phyloP scores from a whole-genome alignment of 306 rosid species.

The Quercus robur region DNA sequence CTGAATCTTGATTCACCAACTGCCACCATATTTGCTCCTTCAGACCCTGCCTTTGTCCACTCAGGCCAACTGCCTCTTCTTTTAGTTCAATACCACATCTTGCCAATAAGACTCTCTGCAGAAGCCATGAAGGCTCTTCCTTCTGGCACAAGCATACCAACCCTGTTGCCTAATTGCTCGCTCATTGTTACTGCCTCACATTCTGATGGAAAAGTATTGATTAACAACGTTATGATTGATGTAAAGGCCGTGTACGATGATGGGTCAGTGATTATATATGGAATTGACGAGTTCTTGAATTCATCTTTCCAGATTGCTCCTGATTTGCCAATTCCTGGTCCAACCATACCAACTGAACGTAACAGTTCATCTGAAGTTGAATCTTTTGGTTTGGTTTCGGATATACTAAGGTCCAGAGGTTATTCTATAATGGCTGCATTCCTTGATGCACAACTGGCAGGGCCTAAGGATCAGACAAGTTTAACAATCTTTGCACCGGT shows the following conservation, averaged over 20 bases:
- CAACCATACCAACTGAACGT: too few species aligned
- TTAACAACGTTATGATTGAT: slow-evolving; percentile 6
- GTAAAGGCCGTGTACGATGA: background rate
- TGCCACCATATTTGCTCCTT: slow-evolving; percentile 45
- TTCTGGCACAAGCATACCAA: background rate
- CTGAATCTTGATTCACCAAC: slow-evolving; percentile 18
- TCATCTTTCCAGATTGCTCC: background rate
- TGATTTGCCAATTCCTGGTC: background rate
- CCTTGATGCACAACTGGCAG: slow-evolving; percentile 22
- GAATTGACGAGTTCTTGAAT: slow-evolving; percentile 19
- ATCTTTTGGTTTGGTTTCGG: slow-evolving; percentile 1
- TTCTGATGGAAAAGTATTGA: background rate
- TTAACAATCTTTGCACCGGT: slow-evolving; percentile 35
- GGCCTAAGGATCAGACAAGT: slow-evolving; percentile 2
- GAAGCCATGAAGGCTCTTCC: slow-evolving; percentile 11
- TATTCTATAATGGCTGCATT: slow-evolving; percentile 27
- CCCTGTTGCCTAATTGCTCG: slow-evolving; percentile 8
- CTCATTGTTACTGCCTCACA: background rate
- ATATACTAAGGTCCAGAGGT: slow-evolving; percentile 20
- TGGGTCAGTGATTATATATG: slow-evolving; percentile 5
- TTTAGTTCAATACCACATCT: slow-evolving; percentile 36
- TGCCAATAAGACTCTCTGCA: slow-evolving; percentile 22
- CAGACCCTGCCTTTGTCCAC: slow-evolving; percentile 29
- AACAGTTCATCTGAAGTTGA: background rate
- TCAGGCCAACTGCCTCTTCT: slow-evolving; percentile 29